These are phyloP conservation scores for Aegilops bicornis DNA, from an alignment of 176 grass and related monocot species.

Conservation along the genomic window DNA sequence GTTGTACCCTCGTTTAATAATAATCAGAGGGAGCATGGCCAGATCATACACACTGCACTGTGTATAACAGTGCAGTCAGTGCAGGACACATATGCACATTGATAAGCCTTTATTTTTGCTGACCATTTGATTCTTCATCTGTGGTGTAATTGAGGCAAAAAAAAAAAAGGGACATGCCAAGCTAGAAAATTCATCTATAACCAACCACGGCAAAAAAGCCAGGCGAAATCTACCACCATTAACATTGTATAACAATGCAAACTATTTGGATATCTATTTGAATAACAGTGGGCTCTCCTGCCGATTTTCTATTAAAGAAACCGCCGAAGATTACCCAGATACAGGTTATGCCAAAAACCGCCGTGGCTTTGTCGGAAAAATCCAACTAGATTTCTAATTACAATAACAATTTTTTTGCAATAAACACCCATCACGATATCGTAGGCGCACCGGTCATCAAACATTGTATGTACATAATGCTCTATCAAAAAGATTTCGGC, in stretches of 20 bases:
- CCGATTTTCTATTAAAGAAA: no score
- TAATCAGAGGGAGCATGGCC: background rate
- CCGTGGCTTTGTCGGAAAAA: background rate
- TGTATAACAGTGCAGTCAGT: background rate
- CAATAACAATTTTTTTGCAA: background rate
- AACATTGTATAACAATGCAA: background rate
- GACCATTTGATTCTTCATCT: background rate
- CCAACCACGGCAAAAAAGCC: background rate
- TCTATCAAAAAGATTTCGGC: no score
- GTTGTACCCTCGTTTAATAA: background rate
- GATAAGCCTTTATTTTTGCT: background rate
- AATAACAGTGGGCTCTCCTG: background rate
- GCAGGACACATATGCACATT: background rate
- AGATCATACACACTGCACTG: conserved; percentile 21
- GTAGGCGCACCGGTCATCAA: no score
- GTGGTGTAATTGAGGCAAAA: background rate
- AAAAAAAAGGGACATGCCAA: no score
- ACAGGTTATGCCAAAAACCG: background rate
- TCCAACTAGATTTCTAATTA: background rate
- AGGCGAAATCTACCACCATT: background rate
- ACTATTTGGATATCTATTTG: background rate
- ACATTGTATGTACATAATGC: no score
- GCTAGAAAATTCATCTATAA: background rate
- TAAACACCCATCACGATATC: background rate
- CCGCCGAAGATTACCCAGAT: no score